Conservation (phyloP, 495 filamentous ascomycete genomes). For the Penicillium waksmanii region DNA sequence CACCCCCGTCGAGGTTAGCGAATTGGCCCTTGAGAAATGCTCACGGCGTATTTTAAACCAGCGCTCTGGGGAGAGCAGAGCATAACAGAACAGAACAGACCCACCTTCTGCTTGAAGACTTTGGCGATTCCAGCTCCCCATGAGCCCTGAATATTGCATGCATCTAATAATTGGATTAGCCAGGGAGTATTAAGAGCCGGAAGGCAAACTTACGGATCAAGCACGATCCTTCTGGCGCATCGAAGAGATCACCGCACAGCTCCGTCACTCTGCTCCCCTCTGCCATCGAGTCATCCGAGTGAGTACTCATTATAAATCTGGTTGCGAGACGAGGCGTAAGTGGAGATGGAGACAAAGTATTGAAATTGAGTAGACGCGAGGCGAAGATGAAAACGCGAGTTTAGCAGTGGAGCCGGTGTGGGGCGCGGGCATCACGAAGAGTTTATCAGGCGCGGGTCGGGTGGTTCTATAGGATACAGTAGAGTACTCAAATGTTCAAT, state of each 20-base stretch:
- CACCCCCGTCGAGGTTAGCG: background rate
- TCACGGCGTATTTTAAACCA: background rate
- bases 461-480: too few species aligned
- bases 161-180: constrained; percentile 36
- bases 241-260: constrained; percentile 45
- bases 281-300: background rate
- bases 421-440: background rate
- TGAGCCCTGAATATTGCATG: constrained; percentile 48
- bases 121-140: constrained; percentile 52
- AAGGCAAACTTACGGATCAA: constrained; percentile 45
- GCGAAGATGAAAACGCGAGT: constrained; percentile 3
- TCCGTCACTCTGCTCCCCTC: constrained; percentile 28
- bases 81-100: background rate
- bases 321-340: background rate
- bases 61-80: background rate
- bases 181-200: background rate
- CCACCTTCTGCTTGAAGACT: constrained; percentile 39
- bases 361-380: background rate
- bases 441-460: too few species aligned
- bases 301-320: background rate
- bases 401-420: background rate
- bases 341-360: background rate
- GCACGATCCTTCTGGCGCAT: constrained; percentile 44
- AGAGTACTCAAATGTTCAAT: background rate
- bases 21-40: background rate